Evolutionary conservation across 208 protist genomes (phyloP), one percentile per base, ranked within the genome.

Genomic region (Trypanosoma grayi): DNA sequence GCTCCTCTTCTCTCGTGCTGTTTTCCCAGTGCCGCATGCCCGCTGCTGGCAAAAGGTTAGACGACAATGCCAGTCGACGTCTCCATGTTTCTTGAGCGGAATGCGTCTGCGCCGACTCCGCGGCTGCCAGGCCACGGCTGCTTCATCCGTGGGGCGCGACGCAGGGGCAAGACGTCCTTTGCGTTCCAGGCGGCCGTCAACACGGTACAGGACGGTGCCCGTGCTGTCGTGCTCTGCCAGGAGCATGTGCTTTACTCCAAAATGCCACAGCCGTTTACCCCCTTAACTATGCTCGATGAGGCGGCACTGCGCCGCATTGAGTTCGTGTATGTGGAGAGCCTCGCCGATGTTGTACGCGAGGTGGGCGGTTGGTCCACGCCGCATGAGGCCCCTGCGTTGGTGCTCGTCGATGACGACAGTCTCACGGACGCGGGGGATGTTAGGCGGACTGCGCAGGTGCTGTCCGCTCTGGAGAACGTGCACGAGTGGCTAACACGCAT

Each of bases 181-280:
- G 79, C 83, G 16, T 86, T 90, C 36, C 83, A 90, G 62, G 79
- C 79, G 13, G 79, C 65, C 8, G 64, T 90, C 24, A 84, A 78
- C 55, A 67, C 67, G 11, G 75, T 77, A 14, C 53, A 66, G 31
- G 27, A 61, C 16, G 67, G 66, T 3, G 58, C 37, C 3, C 52
- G 46, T 14, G 79, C 82, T 6, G 18, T 85, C 10, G 71, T 90
- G 14, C 54, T 86, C 14, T 90, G 79, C 54, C 67, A 65, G 14
- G 79, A 90, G 55, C 44, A 73, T 9, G 33, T 56, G 11, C 50
- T 90, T 16, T 75, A 85, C 40, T 24, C 59, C 14, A 86, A 87
- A 48, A 63, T 85, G n/a, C 83, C 83, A 7, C 52, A 70, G 36
- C 83, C 83, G 16, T 90, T 90, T 58, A 74, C 67, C 3, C 62